Percentiles rank a stretch among this genome's conserved stretches.
Evolutionary conservation across 176 grass and related monocot species (phyloP).

Genomic region (Poa annua): DNA sequence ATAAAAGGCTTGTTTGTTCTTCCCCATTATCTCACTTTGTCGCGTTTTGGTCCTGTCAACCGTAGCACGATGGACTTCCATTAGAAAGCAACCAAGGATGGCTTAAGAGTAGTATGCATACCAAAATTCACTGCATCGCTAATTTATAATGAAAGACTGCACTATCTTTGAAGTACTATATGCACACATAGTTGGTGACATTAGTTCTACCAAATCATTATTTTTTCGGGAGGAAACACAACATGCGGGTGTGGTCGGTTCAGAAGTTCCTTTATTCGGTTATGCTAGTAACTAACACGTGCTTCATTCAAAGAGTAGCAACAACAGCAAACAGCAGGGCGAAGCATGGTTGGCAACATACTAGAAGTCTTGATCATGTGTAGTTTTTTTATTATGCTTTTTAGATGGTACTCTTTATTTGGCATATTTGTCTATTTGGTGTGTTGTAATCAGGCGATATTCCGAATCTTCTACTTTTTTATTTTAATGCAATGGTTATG

Average conservation of each 20-base stretch:
- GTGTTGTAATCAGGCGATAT: no score
- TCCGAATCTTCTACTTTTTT: no score
- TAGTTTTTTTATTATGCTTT: no score
- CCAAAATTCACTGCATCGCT: background rate
- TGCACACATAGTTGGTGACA: background rate
- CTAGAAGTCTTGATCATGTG: no score
- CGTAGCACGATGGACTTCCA: background rate
- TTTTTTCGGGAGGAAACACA: background rate
- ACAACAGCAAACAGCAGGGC: no score
- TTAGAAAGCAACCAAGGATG: background rate
- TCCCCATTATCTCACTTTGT: background rate
- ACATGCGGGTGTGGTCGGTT: background rate
- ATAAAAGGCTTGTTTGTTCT: background rate
- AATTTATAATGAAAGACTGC: background rate
- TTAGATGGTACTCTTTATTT: no score
- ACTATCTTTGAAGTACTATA: background rate
- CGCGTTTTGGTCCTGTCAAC: background rate
- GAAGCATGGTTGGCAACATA: no score
- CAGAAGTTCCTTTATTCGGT: background rate
- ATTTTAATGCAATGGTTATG: no score
- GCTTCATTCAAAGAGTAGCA: background rate
- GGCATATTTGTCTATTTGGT: no score
- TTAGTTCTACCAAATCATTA: background rate
- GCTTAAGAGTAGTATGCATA: background rate
- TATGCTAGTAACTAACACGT: background rate